Evolutionary conservation across 208 protist species (phyloP), one percentile per base, ranked within the genome.

Genomic region (Trypanosoma vivax): DNA sequence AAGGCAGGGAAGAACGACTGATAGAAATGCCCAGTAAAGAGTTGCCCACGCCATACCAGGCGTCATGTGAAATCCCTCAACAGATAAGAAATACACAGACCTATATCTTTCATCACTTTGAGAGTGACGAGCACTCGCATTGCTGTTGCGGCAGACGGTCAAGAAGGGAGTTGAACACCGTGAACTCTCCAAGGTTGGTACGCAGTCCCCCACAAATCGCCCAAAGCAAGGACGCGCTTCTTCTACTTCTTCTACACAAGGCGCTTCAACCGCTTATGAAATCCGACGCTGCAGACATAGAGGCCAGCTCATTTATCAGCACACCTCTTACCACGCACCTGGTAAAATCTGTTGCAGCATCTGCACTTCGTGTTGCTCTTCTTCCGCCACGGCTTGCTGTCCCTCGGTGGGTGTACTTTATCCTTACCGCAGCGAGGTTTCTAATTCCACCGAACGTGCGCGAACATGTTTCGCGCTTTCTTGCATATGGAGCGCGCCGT

Each of bases 31-130:
- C n/a, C n/a, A n/a, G n/a, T n/a, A n/a, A n/a, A n/a, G n/a, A n/a
- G n/a, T n/a, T n/a, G n/a, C n/a, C n/a, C n/a, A n/a, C n/a, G n/a
- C n/a, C n/a, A n/a, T n/a, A n/a, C n/a, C n/a, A n/a, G n/a, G n/a
- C n/a, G n/a, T n/a, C n/a, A n/a, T n/a, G n/a, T 29, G 54, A 60
- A 21, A 3, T 50, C 18, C 27, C 43, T 5, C 16, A 10, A 7
- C 13, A 41, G n/a, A 2, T 38, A 23, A 24, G 16, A 6, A 42
- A 48, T 41, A 28, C 66, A 24, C 68, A 71, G 61, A 61, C 51
- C 1, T 83, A 78, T 50, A 24, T 73, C 13, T 92, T 92, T 47
- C 84, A 92, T 59, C 78, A 88, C 63, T 87, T 92, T 53, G 73
- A 84, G 31, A 70, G 50, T 47, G 84, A 87, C 50, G 29, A 56